Evolutionary conservation across 805 yeast genomes (phyloP).

Genomic region (Ogataea allantospora): DNA sequence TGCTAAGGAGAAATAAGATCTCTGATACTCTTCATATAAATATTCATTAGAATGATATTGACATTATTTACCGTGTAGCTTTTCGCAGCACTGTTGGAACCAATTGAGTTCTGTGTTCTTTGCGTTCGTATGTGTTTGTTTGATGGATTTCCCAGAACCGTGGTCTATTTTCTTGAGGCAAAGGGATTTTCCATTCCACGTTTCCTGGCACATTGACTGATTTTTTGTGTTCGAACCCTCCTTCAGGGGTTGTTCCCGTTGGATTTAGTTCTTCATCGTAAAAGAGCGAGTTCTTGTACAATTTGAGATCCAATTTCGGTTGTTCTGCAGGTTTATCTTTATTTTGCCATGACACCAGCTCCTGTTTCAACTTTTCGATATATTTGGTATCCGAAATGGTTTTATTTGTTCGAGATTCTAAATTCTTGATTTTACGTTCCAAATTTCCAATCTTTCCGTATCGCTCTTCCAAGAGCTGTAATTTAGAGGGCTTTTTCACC

Average conservation of each 20-base stretch:
- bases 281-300: constrained; percentile 52
- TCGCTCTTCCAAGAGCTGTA: constrained; percentile 6
- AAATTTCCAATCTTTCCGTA: constrained; percentile 11
- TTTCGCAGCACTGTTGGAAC: constrained; percentile 22
- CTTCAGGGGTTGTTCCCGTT: constrained; percentile 50
- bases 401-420: constrained; percentile 11
- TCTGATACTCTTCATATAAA: constrained; percentile 1
- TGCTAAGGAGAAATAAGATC: constrained; percentile 32
- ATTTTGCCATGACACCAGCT: constrained; percentile 19
- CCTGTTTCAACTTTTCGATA: constrained; percentile 18
- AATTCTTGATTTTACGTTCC: constrained; percentile 11
- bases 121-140: constrained; percentile 12
- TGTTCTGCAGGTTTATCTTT: constrained; percentile 1
- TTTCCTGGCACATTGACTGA: constrained; percentile 5
- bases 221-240: constrained; percentile 3
- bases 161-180: constrained; percentile 46
- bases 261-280: constrained; percentile 70
- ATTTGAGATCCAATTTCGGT: constrained; percentile 16
- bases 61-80: constrained; percentile 4
- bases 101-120: constrained; percentile 15
- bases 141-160: constrained; percentile 41
- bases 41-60: constrained; percentile 3
- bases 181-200: constrained; percentile 15
- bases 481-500: constrained; percentile 11
- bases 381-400: constrained; percentile 18